Evolutionary conservation across 176 grass and related monocot species (phyloP).

Genomic region (Pontederia crassipes): DNA sequence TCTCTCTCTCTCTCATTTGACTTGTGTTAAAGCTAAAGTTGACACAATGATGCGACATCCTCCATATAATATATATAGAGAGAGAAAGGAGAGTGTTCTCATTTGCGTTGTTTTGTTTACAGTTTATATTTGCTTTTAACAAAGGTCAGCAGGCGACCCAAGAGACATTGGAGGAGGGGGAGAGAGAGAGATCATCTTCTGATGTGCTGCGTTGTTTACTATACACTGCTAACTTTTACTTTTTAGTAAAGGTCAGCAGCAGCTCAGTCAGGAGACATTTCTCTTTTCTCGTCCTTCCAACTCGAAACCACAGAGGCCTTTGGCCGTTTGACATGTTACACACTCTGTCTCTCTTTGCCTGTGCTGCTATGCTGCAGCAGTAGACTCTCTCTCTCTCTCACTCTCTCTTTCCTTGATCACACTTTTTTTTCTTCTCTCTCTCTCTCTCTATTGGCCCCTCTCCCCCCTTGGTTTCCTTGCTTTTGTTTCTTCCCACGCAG

Average conservation of each 20-base stretch:
- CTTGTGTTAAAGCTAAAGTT: slow-evolving; percentile 12
- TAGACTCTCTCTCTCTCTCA: background rate
- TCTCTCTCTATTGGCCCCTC: too few species aligned
- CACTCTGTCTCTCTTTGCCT: background rate
- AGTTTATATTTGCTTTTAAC: slow-evolving; percentile 11
- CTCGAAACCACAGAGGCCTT: too few species aligned
- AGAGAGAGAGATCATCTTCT: too few species aligned
- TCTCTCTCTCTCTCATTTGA: slow-evolving; percentile 6
- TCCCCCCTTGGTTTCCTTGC: background rate
- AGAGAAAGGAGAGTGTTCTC: background rate
- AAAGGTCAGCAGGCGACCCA: slow-evolving; percentile 8
- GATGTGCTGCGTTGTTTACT: too few species aligned
- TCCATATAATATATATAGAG: slow-evolving; percentile 1
- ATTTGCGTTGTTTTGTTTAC: background rate
- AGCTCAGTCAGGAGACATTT: too few species aligned
- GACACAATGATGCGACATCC: slow-evolving; percentile 5
- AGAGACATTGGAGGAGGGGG: too few species aligned
- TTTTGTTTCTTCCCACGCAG: background rate
- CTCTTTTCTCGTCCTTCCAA: too few species aligned
- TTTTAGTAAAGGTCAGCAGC: too few species aligned
- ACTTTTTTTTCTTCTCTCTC: too few species aligned
- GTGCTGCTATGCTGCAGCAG: background rate
- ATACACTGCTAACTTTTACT: too few species aligned
- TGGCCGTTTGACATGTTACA: background rate
- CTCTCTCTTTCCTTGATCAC: background rate